Evolutionary conservation across 345 rosid species (phyloP).

Genomic region (Gossypium anomalum): DNA sequence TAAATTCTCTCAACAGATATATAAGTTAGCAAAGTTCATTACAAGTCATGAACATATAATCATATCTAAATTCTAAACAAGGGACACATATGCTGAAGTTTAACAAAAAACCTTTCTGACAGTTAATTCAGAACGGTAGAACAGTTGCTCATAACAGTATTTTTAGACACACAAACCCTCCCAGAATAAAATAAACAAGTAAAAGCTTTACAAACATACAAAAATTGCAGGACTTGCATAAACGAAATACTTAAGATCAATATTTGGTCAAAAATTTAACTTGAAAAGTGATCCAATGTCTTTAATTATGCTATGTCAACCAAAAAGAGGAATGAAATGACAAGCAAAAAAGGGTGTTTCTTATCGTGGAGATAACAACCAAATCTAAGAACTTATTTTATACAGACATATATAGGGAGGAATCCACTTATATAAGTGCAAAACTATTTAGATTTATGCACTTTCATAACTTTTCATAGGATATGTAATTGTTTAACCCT

Average conservation of each 20-base stretch:
- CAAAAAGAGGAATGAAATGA: not conserved
- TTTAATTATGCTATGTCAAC: not conserved
- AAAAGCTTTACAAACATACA: not conserved
- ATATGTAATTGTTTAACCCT: not conserved
- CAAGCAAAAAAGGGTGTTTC: not conserved
- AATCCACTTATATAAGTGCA: not conserved
- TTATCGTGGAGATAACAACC: not conserved
- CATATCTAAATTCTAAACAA: slow-evolving; percentile 4
- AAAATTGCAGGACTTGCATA: not conserved
- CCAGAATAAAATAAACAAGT: not conserved
- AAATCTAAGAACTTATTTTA: not conserved
- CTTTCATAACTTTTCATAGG: not conserved
- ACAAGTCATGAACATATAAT: slow-evolving; percentile 8
- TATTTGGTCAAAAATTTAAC: not conserved
- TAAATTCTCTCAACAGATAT: not conserved
- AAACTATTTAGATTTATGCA: not conserved
- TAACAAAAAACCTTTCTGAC: not conserved
- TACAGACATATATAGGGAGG: not conserved
- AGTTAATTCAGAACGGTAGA: not conserved
- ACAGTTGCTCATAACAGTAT: not conserved
- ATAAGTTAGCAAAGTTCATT: not conserved
- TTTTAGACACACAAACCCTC: not conserved
- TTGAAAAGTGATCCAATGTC: not conserved
- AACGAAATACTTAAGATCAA: not conserved
- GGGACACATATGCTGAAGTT: not conserved